Evolutionary conservation across 768 basidiomycete species (phyloP).

Genomic region (Coprinopsis marcescibilis): DNA sequence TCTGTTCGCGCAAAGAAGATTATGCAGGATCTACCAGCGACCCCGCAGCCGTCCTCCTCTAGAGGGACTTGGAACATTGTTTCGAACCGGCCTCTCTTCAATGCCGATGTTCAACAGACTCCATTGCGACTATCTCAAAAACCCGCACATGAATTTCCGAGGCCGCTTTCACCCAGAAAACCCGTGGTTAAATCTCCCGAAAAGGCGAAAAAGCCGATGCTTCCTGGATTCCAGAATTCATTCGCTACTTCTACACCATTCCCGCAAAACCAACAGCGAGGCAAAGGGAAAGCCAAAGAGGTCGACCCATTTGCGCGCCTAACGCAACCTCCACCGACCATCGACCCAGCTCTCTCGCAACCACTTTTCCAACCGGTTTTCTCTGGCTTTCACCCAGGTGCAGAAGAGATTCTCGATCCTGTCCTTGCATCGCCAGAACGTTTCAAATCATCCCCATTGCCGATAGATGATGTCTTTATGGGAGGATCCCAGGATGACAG

Average conservation of each 20-base stretch:
- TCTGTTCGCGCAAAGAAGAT: slow-evolving; percentile 40
- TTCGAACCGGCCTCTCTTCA: background rate
- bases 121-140: slow-evolving; percentile 30
- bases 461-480: background rate
- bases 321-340: slow-evolving; percentile 3
- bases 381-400: background rate
- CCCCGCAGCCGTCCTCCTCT: slow-evolving; percentile 33
- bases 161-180: slow-evolving; percentile 14
- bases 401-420: background rate
- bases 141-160: background rate
- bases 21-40: slow-evolving; percentile 29
- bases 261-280: slow-evolving; percentile 17
- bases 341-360: too few relatives aligned
- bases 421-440: background rate
- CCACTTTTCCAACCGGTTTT: background rate
- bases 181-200: slow-evolving; percentile 26
- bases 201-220: slow-evolving; percentile 26
- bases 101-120: slow-evolving; percentile 17
- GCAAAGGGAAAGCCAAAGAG: slow-evolving; percentile 21
- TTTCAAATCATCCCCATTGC: background rate
- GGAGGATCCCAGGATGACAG: slow-evolving; percentile 16
- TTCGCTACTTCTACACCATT: slow-evolving; percentile 38
- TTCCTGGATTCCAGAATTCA: slow-evolving; percentile 53
- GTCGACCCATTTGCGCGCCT: background rate
- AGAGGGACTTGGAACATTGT: slow-evolving; percentile 30